Percentiles rank a stretch among this genome's conserved stretches.
These are phyloP conservation scores for Wickerhamomyces bisporus DNA, from an alignment of 805 yeast genomes.

Conservation along the genomic window DNA sequence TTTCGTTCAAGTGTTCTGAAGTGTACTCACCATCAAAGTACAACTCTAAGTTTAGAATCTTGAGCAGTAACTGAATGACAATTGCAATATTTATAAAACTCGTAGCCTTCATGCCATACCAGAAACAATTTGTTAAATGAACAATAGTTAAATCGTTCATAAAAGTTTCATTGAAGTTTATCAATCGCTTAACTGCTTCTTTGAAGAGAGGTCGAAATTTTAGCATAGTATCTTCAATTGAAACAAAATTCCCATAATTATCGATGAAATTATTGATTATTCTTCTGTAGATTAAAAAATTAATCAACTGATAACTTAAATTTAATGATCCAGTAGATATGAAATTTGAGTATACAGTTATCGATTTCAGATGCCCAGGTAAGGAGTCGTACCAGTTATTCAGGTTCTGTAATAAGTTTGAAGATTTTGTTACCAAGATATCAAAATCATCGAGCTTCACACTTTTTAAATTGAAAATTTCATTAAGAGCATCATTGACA, in stretches of 20 bases:
- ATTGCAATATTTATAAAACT: constrained; percentile 21
- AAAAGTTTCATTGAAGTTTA: constrained; percentile 14
- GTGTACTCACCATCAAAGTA: constrained; percentile 17
- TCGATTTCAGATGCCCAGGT: constrained; percentile 14
- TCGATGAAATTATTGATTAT: constrained; percentile 20
- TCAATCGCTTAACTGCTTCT: constrained; percentile 10
- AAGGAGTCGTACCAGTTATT: constrained; percentile 20
- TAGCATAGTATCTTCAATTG: not conserved
- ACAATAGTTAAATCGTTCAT: constrained; percentile 15
- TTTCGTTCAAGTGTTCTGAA: not conserved
- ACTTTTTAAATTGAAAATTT: constrained; percentile 21
- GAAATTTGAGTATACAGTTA: constrained; percentile 6
- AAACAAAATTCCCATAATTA: constrained; percentile 5
- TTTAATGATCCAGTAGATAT: constrained; percentile 20
- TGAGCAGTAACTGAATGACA: constrained; percentile 14
- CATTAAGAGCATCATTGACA: constrained; percentile 18
- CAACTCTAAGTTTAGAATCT: constrained; percentile 11
- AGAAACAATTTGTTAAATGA: constrained; percentile 16
- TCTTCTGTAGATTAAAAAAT: constrained; percentile 21
- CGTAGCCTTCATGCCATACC: constrained; percentile 14
- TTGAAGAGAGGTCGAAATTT: constrained; percentile 15
- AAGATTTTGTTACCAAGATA: constrained; percentile 11
- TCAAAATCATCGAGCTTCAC: constrained; percentile 21
- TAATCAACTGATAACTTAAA: constrained; percentile 18
- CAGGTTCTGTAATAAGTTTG: constrained; percentile 12